Base-by-base conservation (phyloP, 768 basidiomycete genomes). In the Boletus fagicola region DNA sequence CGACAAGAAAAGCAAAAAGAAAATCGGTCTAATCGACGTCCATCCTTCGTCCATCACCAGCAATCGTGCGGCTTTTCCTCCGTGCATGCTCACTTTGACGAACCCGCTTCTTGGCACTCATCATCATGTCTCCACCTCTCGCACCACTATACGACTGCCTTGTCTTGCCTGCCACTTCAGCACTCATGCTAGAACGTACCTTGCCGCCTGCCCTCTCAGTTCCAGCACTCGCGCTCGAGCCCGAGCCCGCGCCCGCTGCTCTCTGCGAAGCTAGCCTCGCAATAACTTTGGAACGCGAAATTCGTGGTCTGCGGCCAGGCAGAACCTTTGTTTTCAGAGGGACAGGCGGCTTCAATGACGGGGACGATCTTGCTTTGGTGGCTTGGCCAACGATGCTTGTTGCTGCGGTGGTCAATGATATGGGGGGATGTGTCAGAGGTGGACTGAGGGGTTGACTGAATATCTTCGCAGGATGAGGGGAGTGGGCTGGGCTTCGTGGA, bases 231-330 rank as follows among this genome's bases (percentile, higher is more conserved):
- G 66, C 2, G 4, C 49, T 49, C 28, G 64, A 11, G 13, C 53
- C 18, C 28, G 64, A 11, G 13, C 53, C 18, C 4, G 53, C 15
- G 11, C 66, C 71, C 11, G 68, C 70, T 15, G 80, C 82, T 7
- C 90, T 83, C 69, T 92, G 87, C 15, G 87, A 87, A 1, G 86
- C 87, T 36, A 92, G 75, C 62, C 79, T 83, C 0, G 90, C 87
- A 45, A 92, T 90, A 40, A 92, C 88, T 59, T 85, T 87, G 28
- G 88, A 89, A 39, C 91, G 82, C 43, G 90, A 92, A 60, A 92
- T 89, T 9, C 89, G 82, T 5, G 90, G 90, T 67, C 84, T 86
- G 55, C 87, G 81, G 10, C 80, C 77, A 28, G 76, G 61, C 20
- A 74, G 56, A 16, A 65, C 59, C 56, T 74, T 75, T 5, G 66